Base-by-base conservation (phyloP, 2,329 filamentous ascomycete genomes). In the Colletotrichum sp. region DNA sequence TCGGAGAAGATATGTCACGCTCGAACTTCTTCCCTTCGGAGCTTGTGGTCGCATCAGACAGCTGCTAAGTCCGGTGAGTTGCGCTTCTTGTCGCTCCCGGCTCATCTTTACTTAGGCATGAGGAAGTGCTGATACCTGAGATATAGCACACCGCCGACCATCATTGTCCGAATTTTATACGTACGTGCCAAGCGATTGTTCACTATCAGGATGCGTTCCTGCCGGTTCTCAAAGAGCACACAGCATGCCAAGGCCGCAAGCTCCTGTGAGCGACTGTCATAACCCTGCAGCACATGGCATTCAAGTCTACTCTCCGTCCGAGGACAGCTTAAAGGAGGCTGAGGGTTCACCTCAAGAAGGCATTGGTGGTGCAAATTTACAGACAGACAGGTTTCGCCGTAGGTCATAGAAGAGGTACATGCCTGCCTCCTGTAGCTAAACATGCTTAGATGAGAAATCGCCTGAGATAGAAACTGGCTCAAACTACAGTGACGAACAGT, bases 141-240 rank as follows among this genome's bases (percentile, higher is more conserved):
- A 57, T 27, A 39, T 48, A 74, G 72, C 68, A 19, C 68, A 52
- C 16, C 68, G 36, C 22, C 69, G 72, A 27, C 63, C 69, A 34
- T 75, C 73, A 25, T 67, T 66, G 12, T 75, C 73, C 12, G 69
- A 66, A n/a, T 75, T 72, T 22, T 75, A 75, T 13, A 57, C 63
- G 25, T 75, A 75, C 34, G 63, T 75, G 15, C 25, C 59, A 32
- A 48, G 57, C 55, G 73, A 75, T 5, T 32, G 19, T 39, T 57
- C 69, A 19, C 30, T 44, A 8, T 48, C 39, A 9, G 63, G 55
- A 13, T 32, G 11, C 32, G 19, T 59, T 36, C 11, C 22, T 13
- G 32, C 12, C 44, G 69, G 69, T n/a, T 63, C 36, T 13, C 8
- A 36, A 34, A 19, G 16, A 57, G 48, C 13, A n/a, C n/a, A 39